phyloP scores from a whole-genome alignment of 495 filamentous ascomycete genomes.

The Aspergillus incahuasiensis region DNA sequence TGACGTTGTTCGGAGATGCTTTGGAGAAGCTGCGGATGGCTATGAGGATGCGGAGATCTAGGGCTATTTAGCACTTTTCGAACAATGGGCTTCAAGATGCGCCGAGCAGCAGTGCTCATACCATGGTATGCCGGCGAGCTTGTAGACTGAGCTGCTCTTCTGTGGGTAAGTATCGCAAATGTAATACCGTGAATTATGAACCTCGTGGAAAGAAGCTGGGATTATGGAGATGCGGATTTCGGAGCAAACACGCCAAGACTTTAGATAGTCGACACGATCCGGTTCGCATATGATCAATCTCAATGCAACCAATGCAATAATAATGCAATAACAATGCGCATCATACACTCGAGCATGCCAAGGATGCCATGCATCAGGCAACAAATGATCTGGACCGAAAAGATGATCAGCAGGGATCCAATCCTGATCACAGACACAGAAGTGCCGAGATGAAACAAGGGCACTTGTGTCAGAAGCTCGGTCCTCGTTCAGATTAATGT shows the following conservation, averaged over 20 bases:
- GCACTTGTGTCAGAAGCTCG: conserved; percentile 2
- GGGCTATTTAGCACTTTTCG: not conserved
- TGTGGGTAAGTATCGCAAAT: not conserved
- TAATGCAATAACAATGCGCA: not conserved
- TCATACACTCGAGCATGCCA: not conserved
- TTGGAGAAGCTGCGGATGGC: not conserved
- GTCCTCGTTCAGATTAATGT: not conserved
- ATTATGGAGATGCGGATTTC: not conserved
- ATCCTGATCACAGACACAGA: not conserved
- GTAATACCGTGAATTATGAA: not conserved
- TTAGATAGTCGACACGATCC: not conserved
- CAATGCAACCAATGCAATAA: not conserved
- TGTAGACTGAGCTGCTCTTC: not conserved
- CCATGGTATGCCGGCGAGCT: not conserved
- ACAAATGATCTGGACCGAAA: not conserved
- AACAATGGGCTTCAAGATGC: not conserved
- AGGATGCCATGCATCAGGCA: not conserved
- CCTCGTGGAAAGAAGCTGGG: not conserved
- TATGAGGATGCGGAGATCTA: not conserved
- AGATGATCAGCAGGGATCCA: not conserved
- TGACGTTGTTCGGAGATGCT: not conserved
- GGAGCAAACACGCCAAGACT: conserved; percentile 10
- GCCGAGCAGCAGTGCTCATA: not conserved
- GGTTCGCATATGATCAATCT: not conserved
- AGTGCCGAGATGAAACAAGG: not conserved